Evolutionary conservation across 2,329 filamentous ascomycete species (phyloP).

Genomic region (Thelonectria rubi): DNA sequence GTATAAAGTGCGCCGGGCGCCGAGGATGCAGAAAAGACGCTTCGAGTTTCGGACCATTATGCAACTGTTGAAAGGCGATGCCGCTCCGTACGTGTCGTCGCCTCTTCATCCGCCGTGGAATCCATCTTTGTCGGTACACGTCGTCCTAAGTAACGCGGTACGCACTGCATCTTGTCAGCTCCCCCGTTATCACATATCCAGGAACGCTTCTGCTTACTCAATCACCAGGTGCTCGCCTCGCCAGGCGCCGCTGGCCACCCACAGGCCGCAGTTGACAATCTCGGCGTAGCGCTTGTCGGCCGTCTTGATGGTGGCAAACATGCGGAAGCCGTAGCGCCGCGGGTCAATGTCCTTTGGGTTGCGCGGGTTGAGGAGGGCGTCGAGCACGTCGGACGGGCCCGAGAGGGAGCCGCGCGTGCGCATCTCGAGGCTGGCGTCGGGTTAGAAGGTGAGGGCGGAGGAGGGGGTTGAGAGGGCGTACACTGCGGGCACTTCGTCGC

Average conservation of each 20-base stretch:
- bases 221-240: constrained; percentile 56
- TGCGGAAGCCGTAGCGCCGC: constrained; percentile 57
- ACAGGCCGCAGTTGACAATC: constrained; percentile 59
- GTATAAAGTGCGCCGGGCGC: constrained; percentile 32
- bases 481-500: constrained; percentile 57
- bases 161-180: constrained; percentile 38
- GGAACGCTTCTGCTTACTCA: constrained; percentile 50
- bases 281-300: constrained; percentile 59
- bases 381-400: constrained; percentile 55
- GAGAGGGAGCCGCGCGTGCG: constrained; percentile 59
- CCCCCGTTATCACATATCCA: not conserved
- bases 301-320: constrained; percentile 61
- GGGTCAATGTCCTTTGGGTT: constrained; percentile 52
- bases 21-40: constrained; percentile 26
- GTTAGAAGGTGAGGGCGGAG: too few species aligned
- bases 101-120: not conserved
- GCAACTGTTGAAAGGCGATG: constrained; percentile 24
- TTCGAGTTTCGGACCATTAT: constrained; percentile 30
- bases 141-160: constrained; percentile 46
- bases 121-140: constrained; percentile 14
- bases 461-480: constrained; percentile 34
- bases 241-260: constrained; percentile 60
- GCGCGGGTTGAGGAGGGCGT: constrained; percentile 50
- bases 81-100: constrained; percentile 12
- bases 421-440: constrained; percentile 55